Conservation (phyloP, 2,329 filamentous ascomycete genomes). For the Alternaria arbusti region DNA sequence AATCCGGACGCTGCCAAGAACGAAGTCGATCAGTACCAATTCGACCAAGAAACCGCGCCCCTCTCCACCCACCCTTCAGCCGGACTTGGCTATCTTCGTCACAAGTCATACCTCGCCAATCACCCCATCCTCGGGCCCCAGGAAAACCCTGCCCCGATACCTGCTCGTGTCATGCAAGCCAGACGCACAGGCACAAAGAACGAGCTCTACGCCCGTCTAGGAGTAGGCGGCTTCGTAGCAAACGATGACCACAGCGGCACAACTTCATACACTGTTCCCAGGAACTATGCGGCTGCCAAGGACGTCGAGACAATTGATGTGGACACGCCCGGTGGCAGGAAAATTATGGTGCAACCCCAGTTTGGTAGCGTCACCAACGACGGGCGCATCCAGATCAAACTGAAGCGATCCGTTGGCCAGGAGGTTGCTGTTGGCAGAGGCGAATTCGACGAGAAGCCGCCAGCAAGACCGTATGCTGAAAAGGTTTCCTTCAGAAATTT, state of each 20-base stretch:
- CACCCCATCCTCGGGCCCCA: constrained; percentile 68
- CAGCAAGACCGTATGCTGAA: constrained; percentile 14
- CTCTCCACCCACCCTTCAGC: constrained; percentile 70
- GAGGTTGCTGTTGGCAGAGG: constrained; percentile 35
- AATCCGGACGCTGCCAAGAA: constrained; percentile 32
- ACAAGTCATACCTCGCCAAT: constrained; percentile 62
- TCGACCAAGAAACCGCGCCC: constrained; percentile 46
- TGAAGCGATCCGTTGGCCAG: constrained; percentile 25
- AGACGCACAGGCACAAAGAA: constrained; percentile 15
- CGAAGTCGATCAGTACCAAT: constrained; percentile 33
- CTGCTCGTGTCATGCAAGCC: constrained; percentile 63
- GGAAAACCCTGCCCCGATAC: constrained; percentile 57
- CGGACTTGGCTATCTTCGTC: constrained; percentile 67
- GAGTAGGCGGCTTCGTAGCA: constrained; percentile 54
- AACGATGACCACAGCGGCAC: constrained; percentile 47
- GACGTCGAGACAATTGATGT: constrained; percentile 51
- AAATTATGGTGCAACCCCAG: constrained; percentile 58
- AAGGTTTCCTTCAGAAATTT: constrained; percentile 15
- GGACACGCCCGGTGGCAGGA: constrained; percentile 56
- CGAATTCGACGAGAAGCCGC: constrained; percentile 34
- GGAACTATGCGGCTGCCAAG: background rate
- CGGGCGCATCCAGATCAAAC: constrained; percentile 39
- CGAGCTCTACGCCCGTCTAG: constrained; percentile 46
- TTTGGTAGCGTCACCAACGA: constrained; percentile 46
- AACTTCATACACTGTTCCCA: constrained; percentile 5